Evolutionary conservation across 2,329 filamentous ascomycete genomes (phyloP).

Genomic region (Aspergillus persii): DNA sequence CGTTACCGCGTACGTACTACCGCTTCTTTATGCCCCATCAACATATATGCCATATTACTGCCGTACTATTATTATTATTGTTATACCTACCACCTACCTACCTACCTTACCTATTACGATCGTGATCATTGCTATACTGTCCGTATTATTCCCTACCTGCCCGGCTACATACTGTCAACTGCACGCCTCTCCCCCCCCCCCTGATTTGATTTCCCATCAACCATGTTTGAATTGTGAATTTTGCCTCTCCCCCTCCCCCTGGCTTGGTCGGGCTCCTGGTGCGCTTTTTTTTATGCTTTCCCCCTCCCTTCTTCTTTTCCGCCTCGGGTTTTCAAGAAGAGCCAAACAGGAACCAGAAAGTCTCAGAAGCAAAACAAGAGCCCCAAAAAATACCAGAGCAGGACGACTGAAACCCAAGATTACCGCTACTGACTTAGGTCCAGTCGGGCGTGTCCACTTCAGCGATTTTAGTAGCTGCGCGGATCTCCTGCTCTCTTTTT

Average conservation of each 20-base stretch:
- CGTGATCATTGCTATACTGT: neutral
- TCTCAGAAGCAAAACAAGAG: neutral
- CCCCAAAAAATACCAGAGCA: neutral
- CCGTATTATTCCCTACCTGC: neutral
- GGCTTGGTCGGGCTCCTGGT: neutral
- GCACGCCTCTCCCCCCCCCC: neutral
- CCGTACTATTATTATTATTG: conserved; percentile 1
- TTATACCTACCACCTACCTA: too few relatives aligned
- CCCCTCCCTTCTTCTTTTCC: neutral
- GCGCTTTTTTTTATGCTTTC: conserved; percentile 1
- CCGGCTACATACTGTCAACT: neutral
- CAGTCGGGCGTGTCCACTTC: conserved; percentile 2
- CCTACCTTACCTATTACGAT: too few relatives aligned
- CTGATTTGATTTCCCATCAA: neutral
- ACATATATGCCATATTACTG: conserved; percentile 10
- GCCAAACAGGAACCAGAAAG: neutral
- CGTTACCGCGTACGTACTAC: conserved; percentile 10
- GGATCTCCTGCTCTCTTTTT: conserved; percentile 4
- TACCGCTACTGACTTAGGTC: conserved; percentile 1
- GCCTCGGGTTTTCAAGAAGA: neutral
- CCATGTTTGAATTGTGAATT: neutral
- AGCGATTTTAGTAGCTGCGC: conserved; percentile 1
- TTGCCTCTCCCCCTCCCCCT: neutral
- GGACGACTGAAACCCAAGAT: neutral
- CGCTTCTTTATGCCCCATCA: conserved; percentile 2